phyloP scores from a whole-genome alignment of 2,329 filamentous ascomycete species.

The Pestalotiopsis sp. region DNA sequence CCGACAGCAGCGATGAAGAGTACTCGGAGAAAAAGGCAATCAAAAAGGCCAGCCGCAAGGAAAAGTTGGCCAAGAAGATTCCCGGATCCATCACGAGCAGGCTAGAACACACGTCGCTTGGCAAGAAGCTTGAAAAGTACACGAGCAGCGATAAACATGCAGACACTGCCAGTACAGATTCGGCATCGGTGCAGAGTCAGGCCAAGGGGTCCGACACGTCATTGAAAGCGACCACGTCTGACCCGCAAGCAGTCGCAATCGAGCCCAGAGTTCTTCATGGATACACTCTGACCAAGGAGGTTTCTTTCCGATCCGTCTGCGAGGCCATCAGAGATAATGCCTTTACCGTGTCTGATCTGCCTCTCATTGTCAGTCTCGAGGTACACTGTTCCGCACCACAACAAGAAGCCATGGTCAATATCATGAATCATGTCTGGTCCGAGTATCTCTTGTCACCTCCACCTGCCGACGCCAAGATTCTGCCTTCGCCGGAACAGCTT shows the following conservation, averaged over 20 bases:
- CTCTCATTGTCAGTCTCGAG: constrained; percentile 92
- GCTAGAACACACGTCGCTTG: constrained; percentile 52
- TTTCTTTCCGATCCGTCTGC: constrained; percentile 86
- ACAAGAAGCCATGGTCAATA: constrained; percentile 87
- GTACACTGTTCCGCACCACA: constrained; percentile 82
- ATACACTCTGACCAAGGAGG: constrained; percentile 87
- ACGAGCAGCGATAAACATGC: constrained; percentile 9
- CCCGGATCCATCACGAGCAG: constrained; percentile 45
- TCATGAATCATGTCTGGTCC: constrained; percentile 86
- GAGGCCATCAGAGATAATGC: constrained; percentile 77
- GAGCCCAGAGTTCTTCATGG: constrained; percentile 86
- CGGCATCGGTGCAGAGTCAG: constrained; percentile 2
- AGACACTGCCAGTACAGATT: not conserved
- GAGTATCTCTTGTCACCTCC: constrained; percentile 66
- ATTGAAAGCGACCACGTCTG: constrained; percentile 22
- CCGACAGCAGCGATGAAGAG: constrained; percentile 58
- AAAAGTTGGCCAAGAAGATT: constrained; percentile 64
- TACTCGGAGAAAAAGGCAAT: constrained; percentile 51
- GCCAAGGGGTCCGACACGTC: not conserved
- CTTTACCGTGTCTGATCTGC: constrained; percentile 75
- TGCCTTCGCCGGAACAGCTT: constrained; percentile 72
- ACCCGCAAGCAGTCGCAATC: constrained; percentile 35
- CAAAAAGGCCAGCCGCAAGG: constrained; percentile 66
- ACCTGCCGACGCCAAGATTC: constrained; percentile 46
- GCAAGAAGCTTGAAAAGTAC: constrained; percentile 41